Conservation (phyloP, 495 filamentous ascomycete species). For the Aspergillus sclerotioniger region DNA sequence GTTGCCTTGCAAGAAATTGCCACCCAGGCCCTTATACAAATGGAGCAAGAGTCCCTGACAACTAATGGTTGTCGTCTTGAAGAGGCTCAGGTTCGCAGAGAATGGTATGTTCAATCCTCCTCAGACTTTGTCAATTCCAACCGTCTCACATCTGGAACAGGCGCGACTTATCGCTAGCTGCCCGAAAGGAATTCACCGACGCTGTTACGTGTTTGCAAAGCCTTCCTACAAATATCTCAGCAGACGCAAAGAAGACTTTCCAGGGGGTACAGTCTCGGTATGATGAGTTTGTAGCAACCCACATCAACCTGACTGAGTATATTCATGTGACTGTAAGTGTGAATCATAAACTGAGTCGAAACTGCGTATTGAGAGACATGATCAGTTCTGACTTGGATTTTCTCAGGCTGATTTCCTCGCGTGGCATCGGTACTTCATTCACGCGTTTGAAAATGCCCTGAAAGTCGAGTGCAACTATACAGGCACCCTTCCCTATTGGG, state of each 20-base stretch:
- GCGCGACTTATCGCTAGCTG: not conserved
- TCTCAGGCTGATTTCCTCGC: constrained; percentile 4
- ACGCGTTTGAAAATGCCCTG: constrained; percentile 5
- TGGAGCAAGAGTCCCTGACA: too few species aligned
- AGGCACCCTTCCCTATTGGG: constrained; percentile 13
- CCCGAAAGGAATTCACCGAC: not conserved
- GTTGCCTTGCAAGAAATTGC: too few species aligned
- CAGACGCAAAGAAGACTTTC: not conserved
- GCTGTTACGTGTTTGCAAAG: not conserved
- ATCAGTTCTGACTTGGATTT: not conserved
- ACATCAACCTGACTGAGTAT: not conserved
- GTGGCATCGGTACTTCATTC: constrained; percentile 13
- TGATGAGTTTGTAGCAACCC: constrained; percentile 4
- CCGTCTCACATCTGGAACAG: not conserved
- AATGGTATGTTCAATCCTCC: too few species aligned
- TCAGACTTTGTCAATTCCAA: too few species aligned
- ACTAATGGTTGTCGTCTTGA: too few species aligned
- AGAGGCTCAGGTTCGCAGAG: too few species aligned
- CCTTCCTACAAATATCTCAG: not conserved
- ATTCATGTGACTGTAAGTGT: not conserved
- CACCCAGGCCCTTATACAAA: too few species aligned
- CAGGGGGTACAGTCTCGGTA: not conserved
- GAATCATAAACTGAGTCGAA: not conserved
- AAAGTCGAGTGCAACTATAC: constrained; percentile 4
- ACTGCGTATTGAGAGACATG: not conserved